phyloP scores from a whole-genome alignment of 148 eudicot genomes.

The Rhododendron mucronatum region DNA sequence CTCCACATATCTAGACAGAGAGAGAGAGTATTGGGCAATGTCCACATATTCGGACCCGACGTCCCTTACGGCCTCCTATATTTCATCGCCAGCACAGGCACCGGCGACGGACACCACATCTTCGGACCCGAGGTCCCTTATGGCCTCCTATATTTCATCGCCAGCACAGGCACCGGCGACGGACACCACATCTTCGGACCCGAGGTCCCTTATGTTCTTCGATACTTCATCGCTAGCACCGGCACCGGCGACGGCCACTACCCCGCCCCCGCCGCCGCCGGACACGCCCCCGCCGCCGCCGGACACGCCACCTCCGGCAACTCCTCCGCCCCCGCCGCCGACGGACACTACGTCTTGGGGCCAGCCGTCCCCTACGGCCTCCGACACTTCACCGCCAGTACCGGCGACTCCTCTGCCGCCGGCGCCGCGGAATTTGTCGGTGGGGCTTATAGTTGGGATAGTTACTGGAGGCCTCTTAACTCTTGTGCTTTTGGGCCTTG shows the following conservation, averaged over 20 bases:
- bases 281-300: too few species aligned
- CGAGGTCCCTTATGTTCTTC: too few species aligned
- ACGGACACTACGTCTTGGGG: too few species aligned
- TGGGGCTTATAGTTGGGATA: slow-evolving; percentile 67
- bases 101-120: neutral
- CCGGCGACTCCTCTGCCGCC: neutral
- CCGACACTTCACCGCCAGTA: too few species aligned
- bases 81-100: slow-evolving; percentile 3
- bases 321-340: neutral
- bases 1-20: neutral
- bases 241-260: neutral
- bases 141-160: too few species aligned
- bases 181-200: neutral
- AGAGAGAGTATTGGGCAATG: neutral
- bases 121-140: neutral
- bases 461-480: slow-evolving; percentile 56
- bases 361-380: too few species aligned
- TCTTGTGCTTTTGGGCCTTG: slow-evolving; percentile 36
- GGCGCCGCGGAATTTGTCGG: slow-evolving; percentile 34
- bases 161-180: neutral
- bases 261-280: slow-evolving; percentile 9
- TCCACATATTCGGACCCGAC: slow-evolving; percentile 15
- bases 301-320: slow-evolving; percentile 9
- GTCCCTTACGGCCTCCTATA: slow-evolving; percentile 15
- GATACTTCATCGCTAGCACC: too few species aligned